phyloP scores from a whole-genome alignment of 1,139 yeast species.

The Geotrichum phurueaensis region DNA sequence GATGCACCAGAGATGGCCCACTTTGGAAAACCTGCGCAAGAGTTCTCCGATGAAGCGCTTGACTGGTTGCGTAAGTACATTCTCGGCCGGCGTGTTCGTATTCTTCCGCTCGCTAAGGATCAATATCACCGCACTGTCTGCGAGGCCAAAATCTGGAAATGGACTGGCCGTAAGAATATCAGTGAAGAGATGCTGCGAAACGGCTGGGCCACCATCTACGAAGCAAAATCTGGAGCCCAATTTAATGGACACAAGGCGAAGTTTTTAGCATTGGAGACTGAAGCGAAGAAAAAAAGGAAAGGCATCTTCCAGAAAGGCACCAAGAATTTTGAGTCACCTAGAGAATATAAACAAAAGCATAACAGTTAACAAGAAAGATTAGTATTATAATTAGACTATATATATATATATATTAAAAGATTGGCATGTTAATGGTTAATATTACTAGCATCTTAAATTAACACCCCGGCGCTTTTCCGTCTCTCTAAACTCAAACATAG shows the following conservation, averaged over 20 bases:
- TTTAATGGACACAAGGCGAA: slow-evolving; percentile 67
- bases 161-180: slow-evolving; percentile 70
- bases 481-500: slow-evolving; percentile 91
- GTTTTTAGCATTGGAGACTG: slow-evolving; percentile 53
- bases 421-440: neutral
- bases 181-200: slow-evolving; percentile 77
- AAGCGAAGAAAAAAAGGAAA: slow-evolving; percentile 49
- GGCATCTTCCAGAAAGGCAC: slow-evolving; percentile 66
- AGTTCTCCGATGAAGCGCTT: slow-evolving; percentile 77
- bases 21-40: slow-evolving; percentile 92
- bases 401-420: neutral
- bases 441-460: slow-evolving; percentile 60
- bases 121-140: slow-evolving; percentile 89
- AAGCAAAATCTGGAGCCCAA: slow-evolving; percentile 73
- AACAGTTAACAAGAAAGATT: neutral
- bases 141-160: slow-evolving; percentile 66
- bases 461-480: slow-evolving; percentile 78
- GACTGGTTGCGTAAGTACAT: slow-evolving; percentile 64
- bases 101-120: slow-evolving; percentile 75
- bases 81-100: slow-evolving; percentile 58
- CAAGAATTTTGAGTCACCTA: slow-evolving; percentile 62
- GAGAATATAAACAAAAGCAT: slow-evolving; percentile 55
- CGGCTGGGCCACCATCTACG: slow-evolving; percentile 87
- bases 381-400: neutral
- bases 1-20: slow-evolving; percentile 97